These are phyloP conservation scores for Cardiospermum halicacabum DNA, from an alignment of 345 rosid species.

Conservation along the genomic window DNA sequence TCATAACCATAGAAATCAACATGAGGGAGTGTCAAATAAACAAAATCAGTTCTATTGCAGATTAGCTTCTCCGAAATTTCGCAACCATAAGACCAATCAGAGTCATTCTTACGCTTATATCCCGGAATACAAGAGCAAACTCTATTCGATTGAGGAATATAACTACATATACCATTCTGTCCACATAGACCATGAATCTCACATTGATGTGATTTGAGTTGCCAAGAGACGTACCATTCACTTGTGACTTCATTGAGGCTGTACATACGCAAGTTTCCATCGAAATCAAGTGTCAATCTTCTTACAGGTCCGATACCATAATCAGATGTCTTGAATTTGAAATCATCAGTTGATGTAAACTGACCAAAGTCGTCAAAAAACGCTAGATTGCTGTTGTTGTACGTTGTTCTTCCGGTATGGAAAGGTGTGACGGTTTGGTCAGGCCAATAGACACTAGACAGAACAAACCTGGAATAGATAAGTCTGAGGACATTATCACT, in stretches of 20 bases:
- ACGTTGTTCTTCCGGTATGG: slow-evolving; percentile 17
- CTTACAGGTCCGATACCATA: slow-evolving; percentile 13
- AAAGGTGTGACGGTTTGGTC: not conserved
- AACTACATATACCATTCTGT: slow-evolving; percentile 26
- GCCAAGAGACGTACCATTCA: slow-evolving; percentile 28
- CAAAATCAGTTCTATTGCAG: slow-evolving; percentile 5
- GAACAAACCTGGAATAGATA: slow-evolving; percentile 16
- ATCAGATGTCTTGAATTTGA: slow-evolving; percentile 13
- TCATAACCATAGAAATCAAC: slow-evolving; percentile 34
- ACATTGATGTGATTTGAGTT: slow-evolving; percentile 17
- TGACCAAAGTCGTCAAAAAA: slow-evolving; percentile 14
- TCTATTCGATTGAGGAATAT: slow-evolving; percentile 7
- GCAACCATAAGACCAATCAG: slow-evolving; percentile 29
- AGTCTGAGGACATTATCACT: slow-evolving; percentile 34
- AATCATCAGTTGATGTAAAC: slow-evolving; percentile 27
- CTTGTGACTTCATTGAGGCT: slow-evolving; percentile 7
- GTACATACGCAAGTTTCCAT: slow-evolving; percentile 34
- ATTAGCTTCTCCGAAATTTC: slow-evolving; percentile 15
- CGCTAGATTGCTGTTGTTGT: slow-evolving; percentile 25
- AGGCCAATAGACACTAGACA: slow-evolving; percentile 34
- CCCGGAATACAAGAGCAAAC: slow-evolving; percentile 32
- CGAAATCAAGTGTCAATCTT: slow-evolving; percentile 27
- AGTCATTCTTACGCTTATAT: slow-evolving; percentile 14
- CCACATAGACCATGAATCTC: slow-evolving; percentile 30
- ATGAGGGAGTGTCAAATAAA: slow-evolving; percentile 15